phyloP scores from a whole-genome alignment of 129 eudicot genomes.

The Erigeron canadensis region DNA sequence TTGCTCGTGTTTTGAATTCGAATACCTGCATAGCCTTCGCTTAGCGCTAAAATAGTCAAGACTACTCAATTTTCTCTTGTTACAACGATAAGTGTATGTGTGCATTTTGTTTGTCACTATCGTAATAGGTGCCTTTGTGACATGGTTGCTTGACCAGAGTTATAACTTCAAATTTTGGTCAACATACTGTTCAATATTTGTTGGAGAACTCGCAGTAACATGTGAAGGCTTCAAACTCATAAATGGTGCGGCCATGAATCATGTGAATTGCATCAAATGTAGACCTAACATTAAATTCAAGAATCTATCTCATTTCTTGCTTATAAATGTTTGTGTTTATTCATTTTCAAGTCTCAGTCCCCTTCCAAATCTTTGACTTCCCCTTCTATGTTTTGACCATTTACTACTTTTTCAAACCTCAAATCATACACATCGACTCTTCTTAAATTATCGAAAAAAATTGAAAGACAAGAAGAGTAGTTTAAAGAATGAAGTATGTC shows the following conservation, averaged over 20 bases:
- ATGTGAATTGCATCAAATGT: conserved; percentile 74
- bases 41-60: not conserved
- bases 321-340: not conserved
- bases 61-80: not conserved
- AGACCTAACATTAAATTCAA: conserved; percentile 37
- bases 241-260: conserved; percentile 52
- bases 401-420: not conserved
- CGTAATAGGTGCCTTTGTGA: not conserved
- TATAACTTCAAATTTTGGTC: not conserved
- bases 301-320: conserved; percentile 8
- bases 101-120: not conserved
- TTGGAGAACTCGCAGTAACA: conserved; percentile 31
- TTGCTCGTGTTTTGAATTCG: no score
- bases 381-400: conserved; percentile 21
- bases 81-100: not conserved
- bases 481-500: conserved; percentile 35
- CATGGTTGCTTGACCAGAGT: not conserved
- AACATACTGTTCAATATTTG: conserved; percentile 7
- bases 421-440: not conserved
- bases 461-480: not conserved
- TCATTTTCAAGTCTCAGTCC: conserved; percentile 2
- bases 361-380: conserved; percentile 12
- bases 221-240: conserved; percentile 52
- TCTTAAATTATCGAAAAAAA: conserved; percentile 13
- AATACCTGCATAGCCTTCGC: no score